Evolutionary conservation across 108 stramenopile genomes (phyloP).

Genomic region (Hondaea fermentalgiana): DNA sequence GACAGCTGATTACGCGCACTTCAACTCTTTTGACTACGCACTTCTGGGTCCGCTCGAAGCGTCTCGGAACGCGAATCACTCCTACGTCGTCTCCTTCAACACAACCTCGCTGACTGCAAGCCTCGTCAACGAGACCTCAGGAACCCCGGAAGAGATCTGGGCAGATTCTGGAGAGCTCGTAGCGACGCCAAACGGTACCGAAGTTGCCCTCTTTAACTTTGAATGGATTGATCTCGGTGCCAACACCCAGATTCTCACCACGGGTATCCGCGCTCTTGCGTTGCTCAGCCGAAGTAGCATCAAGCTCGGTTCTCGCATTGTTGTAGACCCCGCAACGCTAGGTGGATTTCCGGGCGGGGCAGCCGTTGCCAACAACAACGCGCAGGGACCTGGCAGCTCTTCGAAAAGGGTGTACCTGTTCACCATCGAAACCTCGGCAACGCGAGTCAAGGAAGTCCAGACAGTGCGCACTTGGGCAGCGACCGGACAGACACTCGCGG

Average conservation of each 20-base stretch:
- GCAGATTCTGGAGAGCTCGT: conserved; percentile 22
- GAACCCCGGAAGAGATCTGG: neutral
- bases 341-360: conserved; percentile 11
- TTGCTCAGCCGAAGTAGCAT: conserved; percentile 28
- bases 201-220: conserved; percentile 47
- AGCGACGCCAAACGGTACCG: conserved; percentile 29
- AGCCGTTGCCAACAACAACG: neutral
- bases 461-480: neutral
- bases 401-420: conserved; percentile 29
- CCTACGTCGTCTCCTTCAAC: conserved; percentile 38
- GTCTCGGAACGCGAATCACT: neutral
- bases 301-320: conserved; percentile 37
- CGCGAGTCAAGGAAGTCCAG: conserved; percentile 43
- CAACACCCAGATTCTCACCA: conserved; percentile 22
- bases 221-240: conserved; percentile 40
- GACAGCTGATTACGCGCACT: neutral
- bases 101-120: conserved; percentile 36
- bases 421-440: conserved; percentile 26
- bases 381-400: conserved; percentile 42
- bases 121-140: neutral
- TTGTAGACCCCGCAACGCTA: conserved; percentile 30
- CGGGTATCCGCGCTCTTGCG: conserved; percentile 34
- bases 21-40: conserved; percentile 18
- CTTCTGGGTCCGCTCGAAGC: conserved; percentile 14
- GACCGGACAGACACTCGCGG: conserved; percentile 21